phyloP scores from a whole-genome alignment of 2,329 filamentous ascomycete genomes.

The Sporothrix mexicana region DNA sequence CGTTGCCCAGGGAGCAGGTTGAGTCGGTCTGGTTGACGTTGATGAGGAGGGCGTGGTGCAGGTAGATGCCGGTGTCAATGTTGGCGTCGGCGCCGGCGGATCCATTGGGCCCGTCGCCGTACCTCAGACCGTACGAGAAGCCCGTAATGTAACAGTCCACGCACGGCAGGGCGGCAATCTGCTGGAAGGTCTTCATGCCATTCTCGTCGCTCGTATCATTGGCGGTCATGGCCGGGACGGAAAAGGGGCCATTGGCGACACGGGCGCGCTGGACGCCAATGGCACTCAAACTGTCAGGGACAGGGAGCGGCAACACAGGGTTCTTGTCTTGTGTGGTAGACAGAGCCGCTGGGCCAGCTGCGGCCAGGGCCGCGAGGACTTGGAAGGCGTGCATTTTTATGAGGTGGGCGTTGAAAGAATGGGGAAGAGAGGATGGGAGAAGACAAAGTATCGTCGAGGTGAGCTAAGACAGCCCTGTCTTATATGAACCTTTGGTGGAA shows the following conservation, averaged over 20 bases:
- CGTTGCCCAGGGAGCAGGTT: constrained; percentile 24
- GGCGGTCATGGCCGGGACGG: constrained; percentile 35
- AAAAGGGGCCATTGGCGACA: constrained; percentile 39
- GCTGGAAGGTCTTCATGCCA: constrained; percentile 37
- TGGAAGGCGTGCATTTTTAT: background rate
- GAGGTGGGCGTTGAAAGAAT: background rate
- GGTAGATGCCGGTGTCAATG: constrained; percentile 43
- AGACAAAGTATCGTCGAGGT: background rate
- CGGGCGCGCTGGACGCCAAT: constrained; percentile 36
- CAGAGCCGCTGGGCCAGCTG: constrained; percentile 7
- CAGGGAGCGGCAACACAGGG: background rate
- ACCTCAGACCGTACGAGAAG: constrained; percentile 41
- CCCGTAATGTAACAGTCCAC: constrained; percentile 41
- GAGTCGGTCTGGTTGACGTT: constrained; percentile 39
- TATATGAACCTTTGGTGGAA: background rate
- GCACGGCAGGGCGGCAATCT: constrained; percentile 37
- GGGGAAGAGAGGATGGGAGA: background rate
- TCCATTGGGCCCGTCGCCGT: constrained; percentile 36
- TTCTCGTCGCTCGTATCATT: constrained; percentile 32
- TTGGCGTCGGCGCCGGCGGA: constrained; percentile 42
- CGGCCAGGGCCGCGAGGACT: constrained; percentile 6
- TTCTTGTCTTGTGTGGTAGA: background rate
- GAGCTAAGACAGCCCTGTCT: background rate
- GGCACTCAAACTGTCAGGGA: background rate
- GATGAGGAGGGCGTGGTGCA: constrained; percentile 41